Evolutionary conservation across 345 rosid genomes (phyloP).

Genomic region (Eucalyptus virginea): DNA sequence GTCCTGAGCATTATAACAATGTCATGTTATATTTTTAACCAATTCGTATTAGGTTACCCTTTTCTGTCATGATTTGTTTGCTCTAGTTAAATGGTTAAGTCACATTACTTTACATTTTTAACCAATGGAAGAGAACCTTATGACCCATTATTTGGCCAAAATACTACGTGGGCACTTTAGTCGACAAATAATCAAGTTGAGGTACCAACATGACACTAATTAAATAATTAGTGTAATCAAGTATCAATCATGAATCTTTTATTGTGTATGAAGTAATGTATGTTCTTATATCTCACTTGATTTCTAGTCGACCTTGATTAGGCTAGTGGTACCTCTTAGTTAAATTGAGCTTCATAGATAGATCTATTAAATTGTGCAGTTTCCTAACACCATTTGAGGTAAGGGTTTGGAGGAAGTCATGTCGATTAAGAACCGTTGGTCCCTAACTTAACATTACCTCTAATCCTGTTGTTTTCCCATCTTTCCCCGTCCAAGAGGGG

Average conservation of each 20-base stretch:
- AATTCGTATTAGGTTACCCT: not conserved
- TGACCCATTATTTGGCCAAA: not conserved
- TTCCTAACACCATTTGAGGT: too few relatives aligned
- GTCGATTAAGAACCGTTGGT: not conserved
- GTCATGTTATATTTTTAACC: not conserved
- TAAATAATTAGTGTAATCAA: not conserved
- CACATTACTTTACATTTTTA: not conserved
- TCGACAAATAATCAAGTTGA: not conserved
- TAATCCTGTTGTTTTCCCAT: not conserved
- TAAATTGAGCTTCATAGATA: not conserved
- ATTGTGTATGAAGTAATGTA: not conserved
- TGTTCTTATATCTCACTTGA: not conserved
- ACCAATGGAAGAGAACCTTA: not conserved
- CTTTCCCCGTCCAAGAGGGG: not conserved
- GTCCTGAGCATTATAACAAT: not conserved
- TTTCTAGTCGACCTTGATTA: fast-evolving
- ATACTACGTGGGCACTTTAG: not conserved
- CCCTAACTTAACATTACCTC: not conserved
- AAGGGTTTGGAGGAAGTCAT: not conserved
- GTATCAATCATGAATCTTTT: not conserved
- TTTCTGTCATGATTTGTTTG: not conserved
- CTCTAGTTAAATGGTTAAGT: not conserved
- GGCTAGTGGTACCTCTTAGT: not conserved
- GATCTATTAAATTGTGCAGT: too few relatives aligned
- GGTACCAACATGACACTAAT: not conserved